These are phyloP conservation scores for Catunica adiposa DNA, from an alignment of 2,329 filamentous ascomycete genomes.

Conservation along the genomic window DNA sequence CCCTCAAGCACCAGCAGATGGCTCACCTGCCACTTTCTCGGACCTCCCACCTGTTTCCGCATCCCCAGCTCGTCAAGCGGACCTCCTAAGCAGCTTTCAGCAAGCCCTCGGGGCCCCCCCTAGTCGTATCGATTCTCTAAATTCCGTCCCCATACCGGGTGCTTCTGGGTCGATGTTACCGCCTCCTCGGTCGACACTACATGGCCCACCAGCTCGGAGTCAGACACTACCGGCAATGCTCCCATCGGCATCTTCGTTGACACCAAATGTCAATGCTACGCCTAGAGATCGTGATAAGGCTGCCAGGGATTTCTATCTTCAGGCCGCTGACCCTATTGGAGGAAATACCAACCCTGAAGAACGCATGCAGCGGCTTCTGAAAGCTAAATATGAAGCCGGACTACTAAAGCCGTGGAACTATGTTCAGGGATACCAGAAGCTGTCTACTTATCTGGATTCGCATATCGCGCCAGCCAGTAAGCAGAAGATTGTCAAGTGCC, in stretches of 20 bases:
- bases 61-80: neutral
- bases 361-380: constrained; percentile 84
- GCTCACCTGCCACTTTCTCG: constrained; percentile 14
- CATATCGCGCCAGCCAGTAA: constrained; percentile 70
- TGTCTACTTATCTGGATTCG: constrained; percentile 82
- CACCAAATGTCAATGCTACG: constrained; percentile 1
- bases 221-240: neutral
- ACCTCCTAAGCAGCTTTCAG: constrained; percentile 7
- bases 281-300: constrained; percentile 47
- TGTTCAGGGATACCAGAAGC: constrained; percentile 80
- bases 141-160: too few species aligned
- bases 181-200: constrained; percentile 21
- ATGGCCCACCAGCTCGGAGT: neutral
- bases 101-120: neutral
- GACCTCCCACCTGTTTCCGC: neutral
- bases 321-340: constrained; percentile 73
- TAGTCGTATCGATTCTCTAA: constrained; percentile 1
- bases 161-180: constrained; percentile 28
- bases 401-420: constrained; percentile 96
- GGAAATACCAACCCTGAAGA: constrained; percentile 71
- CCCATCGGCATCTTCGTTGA: neutral
- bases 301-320: constrained; percentile 78
- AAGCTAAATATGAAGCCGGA: constrained; percentile 90
- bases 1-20: constrained; percentile 17
- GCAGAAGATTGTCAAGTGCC: constrained; percentile 77